These are phyloP conservation scores for Fusarium cicatricum DNA, from an alignment of 2,329 filamentous ascomycete species.

Conservation along the genomic window DNA sequence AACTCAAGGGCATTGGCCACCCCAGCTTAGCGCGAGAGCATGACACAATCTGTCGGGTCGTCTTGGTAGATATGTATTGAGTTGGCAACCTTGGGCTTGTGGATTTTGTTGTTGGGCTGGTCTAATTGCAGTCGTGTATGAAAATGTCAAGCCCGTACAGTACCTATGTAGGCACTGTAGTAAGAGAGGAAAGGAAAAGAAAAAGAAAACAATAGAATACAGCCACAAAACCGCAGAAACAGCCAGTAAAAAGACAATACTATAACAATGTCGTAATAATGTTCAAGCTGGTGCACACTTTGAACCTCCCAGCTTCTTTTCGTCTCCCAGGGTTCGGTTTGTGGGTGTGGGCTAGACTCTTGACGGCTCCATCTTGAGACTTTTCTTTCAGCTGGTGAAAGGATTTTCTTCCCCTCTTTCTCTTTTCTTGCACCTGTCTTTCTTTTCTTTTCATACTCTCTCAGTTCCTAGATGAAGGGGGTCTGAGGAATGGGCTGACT, in stretches of 20 bases:
- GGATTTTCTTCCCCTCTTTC: neutral
- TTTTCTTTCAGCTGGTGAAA: neutral
- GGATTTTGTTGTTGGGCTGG: conserved; percentile 4
- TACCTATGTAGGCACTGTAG: neutral
- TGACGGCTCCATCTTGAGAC: conserved; percentile 16
- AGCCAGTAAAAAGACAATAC: conserved; percentile 2
- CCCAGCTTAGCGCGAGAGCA: conserved; percentile 40
- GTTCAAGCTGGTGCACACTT: conserved; percentile 6
- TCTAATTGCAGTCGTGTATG: neutral
- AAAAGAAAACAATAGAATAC: conserved; percentile 3
- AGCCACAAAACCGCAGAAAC: neutral
- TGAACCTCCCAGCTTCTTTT: conserved; percentile 7
- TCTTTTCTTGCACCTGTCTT: neutral
- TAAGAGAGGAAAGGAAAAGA: neutral
- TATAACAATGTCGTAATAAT: conserved; percentile 13
- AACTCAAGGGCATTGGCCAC: conserved; percentile 39
- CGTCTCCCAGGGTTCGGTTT: conserved; percentile 7
- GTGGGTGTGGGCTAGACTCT: conserved; percentile 23
- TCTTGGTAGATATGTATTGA: conserved; percentile 35
- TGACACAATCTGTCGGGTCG: conserved; percentile 48
- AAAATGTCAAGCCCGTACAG: neutral
- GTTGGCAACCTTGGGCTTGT: conserved; percentile 10
- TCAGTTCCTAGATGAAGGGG: neutral
- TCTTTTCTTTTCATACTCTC: too few species aligned
- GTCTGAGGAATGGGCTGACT: neutral